These are phyloP conservation scores for Penicillium brevicompactum DNA, from an alignment of 2,329 filamentous ascomycete species.

Conservation along the genomic window DNA sequence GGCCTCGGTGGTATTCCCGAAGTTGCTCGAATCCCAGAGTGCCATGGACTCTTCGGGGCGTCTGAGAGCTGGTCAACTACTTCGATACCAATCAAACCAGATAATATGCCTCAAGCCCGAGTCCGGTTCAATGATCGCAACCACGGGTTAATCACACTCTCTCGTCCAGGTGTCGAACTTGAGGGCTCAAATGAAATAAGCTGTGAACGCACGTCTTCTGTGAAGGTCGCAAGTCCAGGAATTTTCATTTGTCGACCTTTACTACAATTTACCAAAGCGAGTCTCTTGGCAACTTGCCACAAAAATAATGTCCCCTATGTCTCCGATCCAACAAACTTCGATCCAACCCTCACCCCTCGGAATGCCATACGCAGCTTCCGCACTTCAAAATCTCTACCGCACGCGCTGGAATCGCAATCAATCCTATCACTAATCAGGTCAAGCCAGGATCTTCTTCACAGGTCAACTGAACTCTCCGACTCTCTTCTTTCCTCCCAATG, in stretches of 20 bases:
- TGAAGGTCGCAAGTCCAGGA: constrained; percentile 35
- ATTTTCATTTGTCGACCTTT: constrained; percentile 42
- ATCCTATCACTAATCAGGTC: constrained; percentile 64
- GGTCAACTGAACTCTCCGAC: constrained; percentile 57
- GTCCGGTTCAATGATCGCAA: constrained; percentile 8
- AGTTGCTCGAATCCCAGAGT: constrained; percentile 77
- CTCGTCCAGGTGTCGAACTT: not conserved
- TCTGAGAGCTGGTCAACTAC: constrained; percentile 64
- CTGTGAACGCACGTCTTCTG: not conserved
- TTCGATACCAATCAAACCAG: constrained; percentile 29
- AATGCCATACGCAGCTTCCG: constrained; percentile 78
- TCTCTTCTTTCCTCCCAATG: constrained; percentile 49
- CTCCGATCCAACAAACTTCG: constrained; percentile 80
- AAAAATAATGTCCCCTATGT: constrained; percentile 72
- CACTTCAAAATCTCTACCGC: constrained; percentile 62
- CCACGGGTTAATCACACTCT: not conserved
- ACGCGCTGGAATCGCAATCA: constrained; percentile 66
- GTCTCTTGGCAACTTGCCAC: constrained; percentile 67
- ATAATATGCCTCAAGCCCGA: constrained; percentile 3
- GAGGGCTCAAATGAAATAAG: not conserved
- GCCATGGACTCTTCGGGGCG: constrained; percentile 71
- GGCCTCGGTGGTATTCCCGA: constrained; percentile 71
- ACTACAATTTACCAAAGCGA: constrained; percentile 63
- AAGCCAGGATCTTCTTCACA: constrained; percentile 48
- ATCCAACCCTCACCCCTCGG: constrained; percentile 73